Conservation (phyloP, 352 stramenopile species). For the Blastocystis hominis region DNA sequence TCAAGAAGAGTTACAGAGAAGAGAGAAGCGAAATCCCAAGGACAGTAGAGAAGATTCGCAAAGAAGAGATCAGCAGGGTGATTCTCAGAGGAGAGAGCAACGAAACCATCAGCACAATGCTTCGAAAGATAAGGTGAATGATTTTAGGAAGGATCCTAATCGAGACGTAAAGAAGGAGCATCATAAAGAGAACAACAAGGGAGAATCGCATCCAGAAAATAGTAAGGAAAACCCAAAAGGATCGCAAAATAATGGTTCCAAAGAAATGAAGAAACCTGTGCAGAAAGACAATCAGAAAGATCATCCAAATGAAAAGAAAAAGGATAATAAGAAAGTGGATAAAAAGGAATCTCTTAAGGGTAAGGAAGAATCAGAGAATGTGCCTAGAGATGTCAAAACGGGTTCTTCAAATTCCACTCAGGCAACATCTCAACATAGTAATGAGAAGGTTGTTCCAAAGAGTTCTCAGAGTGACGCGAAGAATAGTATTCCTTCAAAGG, state of each 20-base stretch:
- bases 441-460: neutral
- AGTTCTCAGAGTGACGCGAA: neutral
- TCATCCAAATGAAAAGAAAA: neutral
- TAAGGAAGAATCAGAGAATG: neutral
- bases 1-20: no score
- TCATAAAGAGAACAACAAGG: neutral
- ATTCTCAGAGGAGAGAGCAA: no score
- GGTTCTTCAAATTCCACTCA: neutral
- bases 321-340: neutral
- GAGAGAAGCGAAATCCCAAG: no score
- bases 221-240: neutral
- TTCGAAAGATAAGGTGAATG: neutral
- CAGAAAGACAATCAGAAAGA: neutral
- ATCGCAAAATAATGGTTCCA: neutral
- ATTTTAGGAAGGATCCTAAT: neutral
- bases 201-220: neutral
- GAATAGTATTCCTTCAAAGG: neutral
- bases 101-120: no score
- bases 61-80: no score
- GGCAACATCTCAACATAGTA: neutral
- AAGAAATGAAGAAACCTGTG: neutral
- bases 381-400: neutral
- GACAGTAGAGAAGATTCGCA: no score
- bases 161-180: neutral
- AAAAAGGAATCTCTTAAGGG: neutral